Conservation (phyloP, 352 stramenopile species). For the Pilasporangium apinafurcum region DNA sequence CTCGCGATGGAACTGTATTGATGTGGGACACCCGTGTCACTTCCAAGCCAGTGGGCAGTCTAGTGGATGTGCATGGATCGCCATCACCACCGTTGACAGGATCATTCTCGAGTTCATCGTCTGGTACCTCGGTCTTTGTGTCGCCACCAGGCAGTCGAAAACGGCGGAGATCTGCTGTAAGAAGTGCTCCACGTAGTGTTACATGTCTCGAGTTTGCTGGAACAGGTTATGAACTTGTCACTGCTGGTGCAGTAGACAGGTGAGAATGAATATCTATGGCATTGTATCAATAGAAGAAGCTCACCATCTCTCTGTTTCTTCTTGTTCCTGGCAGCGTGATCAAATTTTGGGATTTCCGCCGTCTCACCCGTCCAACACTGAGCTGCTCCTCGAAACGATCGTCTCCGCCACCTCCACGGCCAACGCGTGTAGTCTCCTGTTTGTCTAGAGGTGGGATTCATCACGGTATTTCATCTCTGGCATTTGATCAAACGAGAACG, state of each 20-base stretch:
- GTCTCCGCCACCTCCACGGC: conserved; percentile 2
- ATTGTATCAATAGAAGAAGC: too few species aligned
- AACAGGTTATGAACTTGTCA: conserved; percentile 34
- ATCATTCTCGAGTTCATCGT: conserved; percentile 1
- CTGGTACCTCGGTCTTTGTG: conserved; percentile 14
- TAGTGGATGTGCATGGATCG: conserved; percentile 32
- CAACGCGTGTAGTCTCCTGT: conserved; percentile 35
- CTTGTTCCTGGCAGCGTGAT: conserved; percentile 19
- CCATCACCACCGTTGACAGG: conserved; percentile 4
- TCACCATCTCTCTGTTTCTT: neutral
- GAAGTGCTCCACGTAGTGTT: conserved; percentile 39
- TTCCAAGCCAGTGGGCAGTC: conserved; percentile 14
- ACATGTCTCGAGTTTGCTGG: conserved; percentile 63
- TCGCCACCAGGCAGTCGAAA: conserved; percentile 24
- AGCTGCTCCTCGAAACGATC: conserved; percentile 13
- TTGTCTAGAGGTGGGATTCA: conserved; percentile 19
- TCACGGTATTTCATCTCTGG: conserved; percentile 54
- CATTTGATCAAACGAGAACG: conserved; percentile 18
- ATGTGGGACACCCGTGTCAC: conserved; percentile 41
- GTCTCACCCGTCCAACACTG: conserved; percentile 12
- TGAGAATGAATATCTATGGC: conserved; percentile 1
- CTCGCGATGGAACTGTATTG: conserved; percentile 53
- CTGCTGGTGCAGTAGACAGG: conserved; percentile 49
- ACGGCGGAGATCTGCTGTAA: conserved; percentile 7
- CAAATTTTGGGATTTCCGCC: conserved; percentile 67